phyloP scores from a whole-genome alignment of 139 green algal genomes.

The Raphidocelis subcapitata region DNA sequence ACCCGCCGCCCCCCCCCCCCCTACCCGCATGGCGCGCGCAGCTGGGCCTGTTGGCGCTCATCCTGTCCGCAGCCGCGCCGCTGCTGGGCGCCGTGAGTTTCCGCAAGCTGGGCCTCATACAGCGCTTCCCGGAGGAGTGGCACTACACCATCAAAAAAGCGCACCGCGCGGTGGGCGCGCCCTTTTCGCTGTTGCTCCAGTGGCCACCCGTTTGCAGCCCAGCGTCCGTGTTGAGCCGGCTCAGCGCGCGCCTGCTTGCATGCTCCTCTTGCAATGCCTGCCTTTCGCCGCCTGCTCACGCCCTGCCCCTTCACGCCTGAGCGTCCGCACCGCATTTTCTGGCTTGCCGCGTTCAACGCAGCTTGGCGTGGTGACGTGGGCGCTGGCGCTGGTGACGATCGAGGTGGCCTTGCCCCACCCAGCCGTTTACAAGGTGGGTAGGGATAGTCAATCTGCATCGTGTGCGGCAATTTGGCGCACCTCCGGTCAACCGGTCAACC shows the following conservation, averaged over 20 bases:
- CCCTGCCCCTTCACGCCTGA: neutral
- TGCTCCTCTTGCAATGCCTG: neutral
- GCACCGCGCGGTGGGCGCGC: constrained; percentile 41
- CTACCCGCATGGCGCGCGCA: too few relatives aligned
- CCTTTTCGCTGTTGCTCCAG: neutral
- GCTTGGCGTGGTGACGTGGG: constrained; percentile 45
- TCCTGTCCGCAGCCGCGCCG: constrained; percentile 38
- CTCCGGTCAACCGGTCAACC: neutral
- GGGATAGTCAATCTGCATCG: neutral
- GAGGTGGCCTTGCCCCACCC: constrained; percentile 56
- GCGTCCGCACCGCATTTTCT: neutral
- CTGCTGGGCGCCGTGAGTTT: constrained; percentile 56
- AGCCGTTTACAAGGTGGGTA: constrained; percentile 36
- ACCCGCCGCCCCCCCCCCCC: too few relatives aligned
- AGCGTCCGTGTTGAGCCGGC: neutral
- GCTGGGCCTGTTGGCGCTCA: constrained; percentile 47
- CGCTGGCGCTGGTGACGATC: constrained; percentile 50
- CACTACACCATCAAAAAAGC: constrained; percentile 52
- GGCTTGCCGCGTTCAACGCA: neutral
- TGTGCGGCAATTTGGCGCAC: neutral
- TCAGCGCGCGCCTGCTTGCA: neutral
- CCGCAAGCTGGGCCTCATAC: constrained; percentile 47
- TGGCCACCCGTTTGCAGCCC: neutral
- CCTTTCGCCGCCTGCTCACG: neutral
- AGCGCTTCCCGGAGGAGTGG: constrained; percentile 43